Evolutionary conservation across 2,329 filamentous ascomycete species (phyloP), one percentile per base, ranked within the genome.

Genomic region (Colletotrichum agaves): DNA sequence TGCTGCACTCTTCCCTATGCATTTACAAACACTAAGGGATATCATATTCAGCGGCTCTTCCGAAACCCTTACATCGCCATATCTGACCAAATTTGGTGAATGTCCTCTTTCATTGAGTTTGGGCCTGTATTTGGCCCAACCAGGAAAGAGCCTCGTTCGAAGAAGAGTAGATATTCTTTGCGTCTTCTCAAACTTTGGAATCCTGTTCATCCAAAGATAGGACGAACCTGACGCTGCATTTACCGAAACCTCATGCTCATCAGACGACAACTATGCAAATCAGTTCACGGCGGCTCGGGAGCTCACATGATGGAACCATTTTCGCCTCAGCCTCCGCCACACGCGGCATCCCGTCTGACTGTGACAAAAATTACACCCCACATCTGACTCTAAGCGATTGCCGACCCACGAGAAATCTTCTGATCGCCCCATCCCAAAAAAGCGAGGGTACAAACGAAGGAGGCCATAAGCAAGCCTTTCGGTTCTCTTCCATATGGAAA

Each of bases 271-370:
- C 2, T 50, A 13, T 17, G 21, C 46, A n/a, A 27, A 27, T 27
- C 6, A 27, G 23, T 27, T 27, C 35, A 37, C 35, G 10, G 35
- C 35, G 12, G 35, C 56, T 17, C 17, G 37, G 35, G 10, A 31
- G 17, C 13, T 39, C 49, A 31, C 63, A 39, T 49, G 23, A n/a
- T n/a, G n/a, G n/a, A 52, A 13, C 52, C 13, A 27, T 3, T 17
- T 19, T 33, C 31, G 43, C 13, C 35, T 39, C 27, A 61, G 61
- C 35, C 56, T 53, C 49, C 57, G 46, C 57, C 31, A 56, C 62
- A 61, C 31, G 46, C 47, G 37, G 35, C 5, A 66, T 49, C 23
- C 49, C 47, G 63, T 56, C 50, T 63, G 44, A 57, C 43, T 66
- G 50, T 63, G 27, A n/a, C 44, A 6, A 17, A 27, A 19, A 35